Evolutionary conservation across 1,284 basidiomycete genomes (phyloP).

Genomic region (Moesziomyces antarcticus): DNA sequence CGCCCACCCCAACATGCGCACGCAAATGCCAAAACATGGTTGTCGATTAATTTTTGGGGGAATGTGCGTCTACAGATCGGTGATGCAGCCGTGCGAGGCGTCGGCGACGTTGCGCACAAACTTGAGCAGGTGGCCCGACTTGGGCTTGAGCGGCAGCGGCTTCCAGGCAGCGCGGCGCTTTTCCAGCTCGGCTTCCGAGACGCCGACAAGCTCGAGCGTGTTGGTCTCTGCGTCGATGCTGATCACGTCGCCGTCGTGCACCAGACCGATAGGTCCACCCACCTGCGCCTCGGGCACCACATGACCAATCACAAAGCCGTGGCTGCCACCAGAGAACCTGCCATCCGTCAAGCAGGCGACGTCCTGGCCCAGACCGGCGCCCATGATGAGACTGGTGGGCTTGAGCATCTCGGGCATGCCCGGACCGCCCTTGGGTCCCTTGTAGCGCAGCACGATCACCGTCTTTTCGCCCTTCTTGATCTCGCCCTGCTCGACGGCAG

Average conservation of each 20-base stretch:
- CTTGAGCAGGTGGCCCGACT: conserved; percentile 73
- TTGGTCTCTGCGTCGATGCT: conserved; percentile 82
- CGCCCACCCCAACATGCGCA: background rate
- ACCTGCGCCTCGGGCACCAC: conserved; percentile 91
- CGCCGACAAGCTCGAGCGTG: conserved; percentile 76
- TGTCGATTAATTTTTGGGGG: background rate
- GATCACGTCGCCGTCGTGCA: conserved; percentile 86
- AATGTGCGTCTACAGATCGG: conserved; percentile 74
- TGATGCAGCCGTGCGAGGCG: conserved; percentile 83
- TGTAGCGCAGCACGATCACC: conserved; percentile 66
- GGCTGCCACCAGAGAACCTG: conserved; percentile 85
- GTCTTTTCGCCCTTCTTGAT: conserved; percentile 68
- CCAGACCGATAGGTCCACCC: conserved; percentile 89
- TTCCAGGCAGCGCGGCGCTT: conserved; percentile 77
- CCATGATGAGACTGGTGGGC: conserved; percentile 69
- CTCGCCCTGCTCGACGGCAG: conserved; percentile 59
- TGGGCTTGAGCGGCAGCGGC: conserved; percentile 85
- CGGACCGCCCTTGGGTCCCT: conserved; percentile 74
- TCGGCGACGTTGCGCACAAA: conserved; percentile 71
- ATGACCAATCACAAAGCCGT: conserved; percentile 86
- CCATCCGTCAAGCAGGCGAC: conserved; percentile 96
- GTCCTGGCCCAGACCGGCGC: conserved; percentile 88
- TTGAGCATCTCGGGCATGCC: conserved; percentile 97
- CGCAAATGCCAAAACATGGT: too few relatives aligned
- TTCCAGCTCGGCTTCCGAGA: conserved; percentile 78